Evolutionary conservation across 2,329 filamentous ascomycete genomes (phyloP), one percentile per base, ranked within the genome.

Genomic region (Xylariales sp.): DNA sequence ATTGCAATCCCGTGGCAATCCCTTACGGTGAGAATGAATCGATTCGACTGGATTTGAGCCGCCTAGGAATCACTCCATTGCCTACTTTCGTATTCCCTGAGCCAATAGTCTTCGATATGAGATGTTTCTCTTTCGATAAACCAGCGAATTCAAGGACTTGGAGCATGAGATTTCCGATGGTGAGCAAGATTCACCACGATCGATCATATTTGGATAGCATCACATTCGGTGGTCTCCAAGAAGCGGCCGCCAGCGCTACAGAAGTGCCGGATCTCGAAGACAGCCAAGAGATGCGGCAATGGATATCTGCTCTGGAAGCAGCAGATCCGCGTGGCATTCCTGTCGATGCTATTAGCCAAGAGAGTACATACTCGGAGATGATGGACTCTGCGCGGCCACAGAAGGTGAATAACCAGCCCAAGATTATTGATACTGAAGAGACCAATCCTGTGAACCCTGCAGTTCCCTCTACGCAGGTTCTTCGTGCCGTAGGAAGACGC

Each of bases 81-180:
- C 62, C 74, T 45, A 66, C 69, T 0, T 61, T 70, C 2, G 60
- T 82, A 1, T 95, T 95, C 56, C 74, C 70, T 6, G 66, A 70
- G 0, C 88, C 88, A 0, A 75, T 88, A 15, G 78, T 95, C 0
- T 85, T 89, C 40, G 90, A 95, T 49, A 67, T 95, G 42, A 71
- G 85, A 17, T 90, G 88, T 37, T 86, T 87, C 44, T 82, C 83
- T 1, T 95, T 89, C 48, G 84, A 88, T 42, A 86, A 83, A 52
- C 72, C 76, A 3, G 74, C 78, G 4, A 82, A 84, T 51, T 80
- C 78, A 12, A 70, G 72, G 1, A 89, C 85, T 51, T 88, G 79
- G 67, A 82, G 81, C 42, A 75, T 88, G 37, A 75, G 89, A 2
- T 94, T 95, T 51, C 85, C 89, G 2, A 70, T 76, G 3, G 77